Base-by-base conservation (phyloP, 148 eudicot genomes). In the Camellia sinensis region DNA sequence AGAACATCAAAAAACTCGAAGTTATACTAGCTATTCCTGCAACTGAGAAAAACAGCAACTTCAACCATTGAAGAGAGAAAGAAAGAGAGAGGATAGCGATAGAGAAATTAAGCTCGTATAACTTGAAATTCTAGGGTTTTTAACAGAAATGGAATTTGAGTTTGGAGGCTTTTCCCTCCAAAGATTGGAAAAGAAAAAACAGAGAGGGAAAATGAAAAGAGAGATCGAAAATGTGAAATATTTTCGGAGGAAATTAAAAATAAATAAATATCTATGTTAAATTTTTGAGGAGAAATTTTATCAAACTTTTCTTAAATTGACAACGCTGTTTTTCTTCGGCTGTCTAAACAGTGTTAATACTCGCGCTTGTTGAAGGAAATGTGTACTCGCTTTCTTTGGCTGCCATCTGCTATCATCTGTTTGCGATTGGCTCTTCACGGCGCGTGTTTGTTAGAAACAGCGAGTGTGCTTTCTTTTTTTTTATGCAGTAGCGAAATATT, bases 161-260 rank as follows among this genome's bases (percentile, higher is more conserved):
- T 18, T 75, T 13, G 52, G 40, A 53, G 22, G 12, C 5, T 46
- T 78, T 78, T 78, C 80, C 80, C 73, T 67, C 80, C 80, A 53
- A 67, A 44, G 79, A 76, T 62, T 41, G 62, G 66, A 69, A 43
- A 68, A 21, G 52, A 15, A 12, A 37, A 14, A 56, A 37, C 12
- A 43, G 80, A 78, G 80, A 69, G 81, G 74, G 75, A 69, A 78
- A 67, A 52, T 41, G 64, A 48, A 29, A 29, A 77, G 61, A 56
- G 65, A 40, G 65, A 54, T 74, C 77, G 64, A 59, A 50, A 9
- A 71, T 21, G 65, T 56, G 6, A 10, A 40, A 3, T 73, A 54
- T 57, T 74, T 19, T n/a, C 52, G 1, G 53, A 60, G 10, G 22
- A 74, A 41, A 40, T 3, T 22, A 14, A 50, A 6, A 52, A 6